Evolutionary conservation across 2,329 filamentous ascomycete species (phyloP), one percentile per base, ranked within the genome.

Genomic region (Alternaria novae-zelandiae): DNA sequence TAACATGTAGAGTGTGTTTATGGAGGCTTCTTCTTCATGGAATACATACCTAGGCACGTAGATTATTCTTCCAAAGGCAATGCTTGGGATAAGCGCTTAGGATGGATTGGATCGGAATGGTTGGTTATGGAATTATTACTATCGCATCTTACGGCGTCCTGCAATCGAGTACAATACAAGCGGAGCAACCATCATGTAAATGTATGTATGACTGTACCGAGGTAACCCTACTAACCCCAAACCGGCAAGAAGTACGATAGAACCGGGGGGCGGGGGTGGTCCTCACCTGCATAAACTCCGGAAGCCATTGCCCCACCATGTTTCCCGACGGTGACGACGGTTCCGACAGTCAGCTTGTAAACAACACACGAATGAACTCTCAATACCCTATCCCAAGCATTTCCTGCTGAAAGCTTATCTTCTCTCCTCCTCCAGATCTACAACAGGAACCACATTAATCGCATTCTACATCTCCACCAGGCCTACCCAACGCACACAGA

Each of bases 1-100:
- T 51, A 75, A 76, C 59, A 79, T 79, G 76, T 78, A 74, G 69
- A 11, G 53, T 2, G 15, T 50, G 55, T 54, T 53, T 21, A 8
- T 21, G 25, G 30, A 59, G n/a, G 6, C 12, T 30, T 30, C 28
- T 13, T 41, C 15, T 17, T 30, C 30, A 30, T 32, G 12, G 12
- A 46, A 4, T 46, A 0, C 6, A 12, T 46, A 23, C 20, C 12
- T 46, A 23, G 44, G 20, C 36, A 41, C 9, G 36, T 11, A 23
- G 6, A 25, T 5, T 46, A 9, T 46, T 23, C 4, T 25, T 23
- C 11, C 6, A 25, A 46, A 23, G 20, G 20, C 44, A 46, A 46
- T 41, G 30, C 10, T 53, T 41, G 49, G 30, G 30, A 41, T 41
- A 53, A 53, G 30, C 13, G 30, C 20, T 41, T n/a, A 15, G 13